A percentile compares a stretch with the other conserved stretches of the same genome.
Conservation (phyloP, 169 alveolate genomes). For the Cryptosporidium ryanae region DNA sequence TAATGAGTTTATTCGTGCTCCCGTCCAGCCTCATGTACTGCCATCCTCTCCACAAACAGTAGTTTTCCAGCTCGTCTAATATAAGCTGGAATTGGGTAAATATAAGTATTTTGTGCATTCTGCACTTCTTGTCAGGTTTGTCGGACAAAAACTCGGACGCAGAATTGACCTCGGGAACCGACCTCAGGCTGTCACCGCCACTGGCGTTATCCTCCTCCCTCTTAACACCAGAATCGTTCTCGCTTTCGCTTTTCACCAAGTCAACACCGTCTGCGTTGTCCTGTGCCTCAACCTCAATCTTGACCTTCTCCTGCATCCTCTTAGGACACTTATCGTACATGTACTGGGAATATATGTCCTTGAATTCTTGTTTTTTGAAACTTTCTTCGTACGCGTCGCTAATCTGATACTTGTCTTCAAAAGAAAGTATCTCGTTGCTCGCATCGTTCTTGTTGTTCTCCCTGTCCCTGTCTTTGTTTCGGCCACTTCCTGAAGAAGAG, state of each 20-base stretch:
- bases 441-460: background rate
- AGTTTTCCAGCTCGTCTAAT: slow-evolving; percentile 89
- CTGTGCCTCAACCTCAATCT: slow-evolving; percentile 1
- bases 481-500: background rate
- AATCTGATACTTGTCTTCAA: slow-evolving; percentile 40
- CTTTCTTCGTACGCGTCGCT: slow-evolving; percentile 54
- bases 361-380: slow-evolving; percentile 13
- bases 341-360: slow-evolving; percentile 58
- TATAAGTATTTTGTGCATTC: slow-evolving; percentile 88
- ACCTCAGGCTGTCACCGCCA: background rate
- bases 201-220: slow-evolving; percentile 1
- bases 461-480: background rate
- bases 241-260: background rate
- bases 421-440: slow-evolving; percentile 19
- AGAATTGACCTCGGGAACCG: background rate
- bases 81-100: slow-evolving; percentile 91
- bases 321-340: slow-evolving; percentile 65
- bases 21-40: slow-evolving; percentile 92
- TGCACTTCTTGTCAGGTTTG: slow-evolving; percentile 23
- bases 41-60: slow-evolving; percentile 90
- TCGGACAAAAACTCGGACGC: background rate
- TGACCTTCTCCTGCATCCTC: slow-evolving; percentile 22
- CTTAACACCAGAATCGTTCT: background rate
- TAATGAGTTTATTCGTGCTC: slow-evolving; percentile 87
- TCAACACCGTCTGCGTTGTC: background rate